Evolutionary conservation across 176 grass and related monocot genomes (phyloP).

Genomic region (Hsuehochloa calcarea): DNA sequence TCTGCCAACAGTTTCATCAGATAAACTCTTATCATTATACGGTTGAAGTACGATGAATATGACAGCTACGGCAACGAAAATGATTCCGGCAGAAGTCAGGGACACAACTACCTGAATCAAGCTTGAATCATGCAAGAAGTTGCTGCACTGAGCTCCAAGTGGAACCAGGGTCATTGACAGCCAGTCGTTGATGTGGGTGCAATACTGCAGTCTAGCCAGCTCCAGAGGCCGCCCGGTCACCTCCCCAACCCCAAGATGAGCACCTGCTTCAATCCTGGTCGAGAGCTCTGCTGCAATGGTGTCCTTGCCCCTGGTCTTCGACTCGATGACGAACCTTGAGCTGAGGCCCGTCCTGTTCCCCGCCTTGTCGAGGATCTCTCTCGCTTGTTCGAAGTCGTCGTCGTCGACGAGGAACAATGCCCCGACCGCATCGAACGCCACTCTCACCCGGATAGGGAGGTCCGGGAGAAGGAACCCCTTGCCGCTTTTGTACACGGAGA

Average conservation of each 20-base stretch:
- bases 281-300: slow-evolving; percentile 67
- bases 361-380: slow-evolving; percentile 8
- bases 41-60: not conserved
- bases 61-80: not conserved
- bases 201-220: slow-evolving; percentile 73
- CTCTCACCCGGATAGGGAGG: slow-evolving; percentile 31
- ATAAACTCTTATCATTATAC: not conserved
- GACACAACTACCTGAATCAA: slow-evolving; percentile 46
- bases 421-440: slow-evolving; percentile 34
- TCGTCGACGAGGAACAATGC: slow-evolving; percentile 35
- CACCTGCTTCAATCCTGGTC: slow-evolving; percentile 11
- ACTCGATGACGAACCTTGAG: slow-evolving; percentile 71
- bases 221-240: slow-evolving; percentile 52
- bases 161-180: slow-evolving; percentile 61
- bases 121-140: slow-evolving; percentile 40
- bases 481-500: slow-evolving; percentile 41
- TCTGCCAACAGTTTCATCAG: slow-evolving; percentile 38
- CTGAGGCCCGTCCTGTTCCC: slow-evolving; percentile 54
- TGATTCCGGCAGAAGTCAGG: not conserved
- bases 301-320: slow-evolving; percentile 68
- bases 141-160: slow-evolving; percentile 69
- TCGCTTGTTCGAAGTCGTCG: slow-evolving; percentile 14
- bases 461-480: slow-evolving; percentile 38
- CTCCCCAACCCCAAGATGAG: slow-evolving; percentile 20
- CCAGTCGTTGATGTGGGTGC: slow-evolving; percentile 46